phyloP scores from a whole-genome alignment of 306 rosid genomes.

The Acacia melanoxylon region DNA sequence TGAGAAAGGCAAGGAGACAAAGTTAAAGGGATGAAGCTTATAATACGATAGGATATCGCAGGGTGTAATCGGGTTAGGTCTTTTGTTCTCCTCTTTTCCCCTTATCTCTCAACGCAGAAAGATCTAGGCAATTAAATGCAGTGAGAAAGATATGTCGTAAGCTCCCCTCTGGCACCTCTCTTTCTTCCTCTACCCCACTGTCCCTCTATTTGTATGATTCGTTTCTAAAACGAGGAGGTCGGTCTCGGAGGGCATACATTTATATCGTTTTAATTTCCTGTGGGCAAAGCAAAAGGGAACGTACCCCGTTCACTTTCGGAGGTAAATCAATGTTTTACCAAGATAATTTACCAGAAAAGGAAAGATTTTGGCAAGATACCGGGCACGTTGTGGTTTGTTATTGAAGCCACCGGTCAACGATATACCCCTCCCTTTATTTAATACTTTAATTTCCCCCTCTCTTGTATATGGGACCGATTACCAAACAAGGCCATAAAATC shows the following conservation, averaged over 20 bases:
- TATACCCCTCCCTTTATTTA: neutral
- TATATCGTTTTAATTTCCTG: conserved; percentile 23
- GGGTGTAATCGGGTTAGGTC: neutral
- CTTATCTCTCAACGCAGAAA: conserved; percentile 15
- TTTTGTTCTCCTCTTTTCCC: neutral
- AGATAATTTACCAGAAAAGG: neutral
- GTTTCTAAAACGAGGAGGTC: conserved; percentile 1
- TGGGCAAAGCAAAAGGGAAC: neutral
- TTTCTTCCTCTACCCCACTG: conserved; percentile 2
- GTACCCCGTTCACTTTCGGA: neutral
- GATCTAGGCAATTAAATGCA: conserved; percentile 31
- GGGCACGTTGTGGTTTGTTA: conserved; percentile 37
- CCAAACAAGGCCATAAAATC: neutral
- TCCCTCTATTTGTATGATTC: neutral
- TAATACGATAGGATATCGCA: neutral
- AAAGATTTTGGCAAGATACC: conserved; percentile 25
- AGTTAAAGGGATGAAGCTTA: conserved; percentile 21
- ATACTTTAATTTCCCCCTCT: neutral
- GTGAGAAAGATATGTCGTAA: neutral
- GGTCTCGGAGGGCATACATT: conserved; percentile 12
- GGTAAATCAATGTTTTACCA: neutral
- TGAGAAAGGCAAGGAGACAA: conserved; percentile 32
- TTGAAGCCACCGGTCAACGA: conserved; percentile 36
- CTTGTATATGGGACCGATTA: neutral
- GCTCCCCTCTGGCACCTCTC: neutral